Evolutionary conservation across 163 green algal genomes (phyloP), one percentile per base, ranked within the genome.

Genomic region (Prototheca wickerhamii): DNA sequence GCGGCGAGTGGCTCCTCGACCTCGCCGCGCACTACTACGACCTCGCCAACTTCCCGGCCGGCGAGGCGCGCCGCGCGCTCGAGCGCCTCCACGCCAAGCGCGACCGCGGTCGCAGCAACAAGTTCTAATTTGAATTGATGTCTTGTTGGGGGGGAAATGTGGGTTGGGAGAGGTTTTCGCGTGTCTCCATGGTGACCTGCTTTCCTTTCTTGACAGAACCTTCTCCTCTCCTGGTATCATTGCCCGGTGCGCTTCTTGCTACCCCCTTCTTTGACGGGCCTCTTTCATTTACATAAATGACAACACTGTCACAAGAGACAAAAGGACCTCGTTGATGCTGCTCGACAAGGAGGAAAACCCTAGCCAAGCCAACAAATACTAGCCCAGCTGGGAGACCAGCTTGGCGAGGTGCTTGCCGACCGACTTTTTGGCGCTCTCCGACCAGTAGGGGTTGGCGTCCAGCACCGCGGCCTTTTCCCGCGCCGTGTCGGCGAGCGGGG

Each of bases 1-100:
- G 92, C 70, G 93, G 91, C 49, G 87, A 98, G 72, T 98, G 93
- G 92, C 81, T 99, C 26, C 67, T 98, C 15, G 93, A 98, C 72
- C 78, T 98, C 4, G 87, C 91, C 10, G 81, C 84, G 15, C 93
- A 99, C 73, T 99, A 99, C 86, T 99, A 90, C 64, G 93, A 98
- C 79, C 80, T 98, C 8, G 44, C 35, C 35, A 99, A 98, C 81
- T 99, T 97, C 72, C 93, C 93, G 5, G 55, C 66, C 21, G 87
- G 82, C 23, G 85, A 86, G 58, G 70, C 73, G n/a, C 63, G 86
- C 63, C 10, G 80, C 77, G 30, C 86, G 32, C 78, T 97, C 53
- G 85, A 96, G 82, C 71, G 85, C n/a, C 62, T 98, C 40, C 90
- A 89, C 42, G 67, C 63, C 4, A 70, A 77, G 60, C 64, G 65